These are phyloP conservation scores for Pythium vanterpoolii DNA, from an alignment of 352 stramenopile species.

Conservation along the genomic window DNA sequence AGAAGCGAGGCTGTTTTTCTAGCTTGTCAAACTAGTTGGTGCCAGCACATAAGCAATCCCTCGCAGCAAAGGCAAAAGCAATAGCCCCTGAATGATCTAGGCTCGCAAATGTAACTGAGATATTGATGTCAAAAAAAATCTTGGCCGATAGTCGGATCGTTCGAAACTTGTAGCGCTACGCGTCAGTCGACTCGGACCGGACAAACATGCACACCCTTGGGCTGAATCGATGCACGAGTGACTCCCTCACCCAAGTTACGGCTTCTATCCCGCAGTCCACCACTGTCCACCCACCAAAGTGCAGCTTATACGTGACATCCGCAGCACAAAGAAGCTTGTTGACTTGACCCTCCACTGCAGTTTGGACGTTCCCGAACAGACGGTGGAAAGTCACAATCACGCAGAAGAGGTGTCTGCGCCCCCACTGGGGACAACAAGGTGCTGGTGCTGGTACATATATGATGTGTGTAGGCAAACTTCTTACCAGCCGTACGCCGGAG, in stretches of 20 bases:
- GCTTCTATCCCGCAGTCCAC: conserved; percentile 4
- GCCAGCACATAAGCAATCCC: too few relatives aligned
- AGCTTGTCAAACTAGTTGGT: too few relatives aligned
- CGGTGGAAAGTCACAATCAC: conserved; percentile 6
- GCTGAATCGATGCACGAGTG: conserved; percentile 2
- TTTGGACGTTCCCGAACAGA: conserved; percentile 2
- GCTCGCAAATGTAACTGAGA: too few relatives aligned
- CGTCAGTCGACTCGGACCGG: conserved; percentile 4
- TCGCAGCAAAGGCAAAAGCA: too few relatives aligned
- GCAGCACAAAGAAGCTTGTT: neutral
- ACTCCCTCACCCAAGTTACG: neutral
- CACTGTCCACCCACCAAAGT: conserved; percentile 10
- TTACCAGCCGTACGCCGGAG: too few relatives aligned
- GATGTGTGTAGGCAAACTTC: too few relatives aligned
- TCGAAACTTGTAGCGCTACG: neutral
- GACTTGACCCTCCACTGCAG: neutral
- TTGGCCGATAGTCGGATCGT: neutral
- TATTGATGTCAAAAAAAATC: too few relatives aligned
- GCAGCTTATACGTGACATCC: conserved; percentile 12
- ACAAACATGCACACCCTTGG: conserved; percentile 17
- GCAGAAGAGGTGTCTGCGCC: too few relatives aligned
- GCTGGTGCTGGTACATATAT: too few relatives aligned
- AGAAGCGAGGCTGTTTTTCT: too few relatives aligned
- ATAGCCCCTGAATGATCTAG: too few relatives aligned
- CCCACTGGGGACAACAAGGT: neutral